A percentile compares a stretch with the other conserved stretches of the same genome.
These are phyloP conservation scores for Psilocybe subaeruginosa DNA, from an alignment of 768 basidiomycete species.

Conservation along the genomic window DNA sequence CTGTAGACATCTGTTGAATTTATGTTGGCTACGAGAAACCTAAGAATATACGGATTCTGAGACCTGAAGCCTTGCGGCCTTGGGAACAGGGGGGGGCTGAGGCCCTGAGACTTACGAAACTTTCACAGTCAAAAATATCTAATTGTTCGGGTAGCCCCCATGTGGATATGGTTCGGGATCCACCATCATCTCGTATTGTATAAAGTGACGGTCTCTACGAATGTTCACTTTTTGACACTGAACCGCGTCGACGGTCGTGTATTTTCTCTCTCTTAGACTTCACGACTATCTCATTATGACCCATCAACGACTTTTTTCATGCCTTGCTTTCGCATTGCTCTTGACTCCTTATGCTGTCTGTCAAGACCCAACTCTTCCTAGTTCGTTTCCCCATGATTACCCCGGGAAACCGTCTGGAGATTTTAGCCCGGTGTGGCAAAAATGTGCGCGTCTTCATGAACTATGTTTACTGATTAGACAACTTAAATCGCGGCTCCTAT, in stretches of 20 bases:
- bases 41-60: neutral
- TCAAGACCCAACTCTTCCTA: constrained; percentile 36
- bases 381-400: constrained; percentile 50
- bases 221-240: neutral
- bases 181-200: constrained; percentile 6
- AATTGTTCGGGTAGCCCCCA: constrained; percentile 20
- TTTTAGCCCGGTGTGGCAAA: constrained; percentile 63
- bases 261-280: constrained; percentile 8
- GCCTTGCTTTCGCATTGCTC: constrained; percentile 26
- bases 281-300: constrained; percentile 29
- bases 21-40: neutral
- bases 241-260: constrained; percentile 11
- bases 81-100: neutral
- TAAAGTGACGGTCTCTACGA: constrained; percentile 4
- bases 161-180: constrained; percentile 12
- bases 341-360: constrained; percentile 22
- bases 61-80: neutral
- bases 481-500: neutral
- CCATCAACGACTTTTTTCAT: constrained; percentile 16
- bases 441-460: constrained; percentile 42
- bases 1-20: constrained; percentile 1
- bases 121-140: constrained; percentile 15
- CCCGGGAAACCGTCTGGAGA: constrained; percentile 48
- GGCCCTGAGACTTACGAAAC: constrained; percentile 3
- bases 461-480: neutral